Evolutionary conservation across 2,329 filamentous ascomycete species (phyloP).

Genomic region (Sporothrix humicola): DNA sequence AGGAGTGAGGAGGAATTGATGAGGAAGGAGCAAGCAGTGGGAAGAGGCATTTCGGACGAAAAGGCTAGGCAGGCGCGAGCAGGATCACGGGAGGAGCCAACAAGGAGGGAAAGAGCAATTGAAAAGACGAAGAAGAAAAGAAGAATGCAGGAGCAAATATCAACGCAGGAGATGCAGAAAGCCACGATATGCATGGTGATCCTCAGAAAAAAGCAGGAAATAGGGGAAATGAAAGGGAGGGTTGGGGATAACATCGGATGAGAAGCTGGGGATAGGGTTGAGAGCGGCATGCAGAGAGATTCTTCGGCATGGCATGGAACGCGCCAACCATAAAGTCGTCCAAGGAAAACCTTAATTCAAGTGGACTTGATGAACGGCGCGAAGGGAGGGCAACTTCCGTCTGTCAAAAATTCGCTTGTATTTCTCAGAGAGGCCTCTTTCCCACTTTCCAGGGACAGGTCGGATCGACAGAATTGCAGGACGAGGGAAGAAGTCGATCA

Average conservation of each 20-base stretch:
- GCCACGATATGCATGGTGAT: neutral
- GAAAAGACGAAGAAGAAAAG: neutral
- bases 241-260: neutral
- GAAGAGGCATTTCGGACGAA: neutral
- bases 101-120: neutral
- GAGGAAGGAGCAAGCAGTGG: neutral
- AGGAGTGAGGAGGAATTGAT: constrained; percentile 9
- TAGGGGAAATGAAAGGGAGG: constrained; percentile 22
- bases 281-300: neutral
- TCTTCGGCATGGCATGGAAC: neutral
- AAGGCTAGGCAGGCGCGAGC: neutral
- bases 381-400: neutral
- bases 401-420: neutral
- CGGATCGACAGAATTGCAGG: constrained; percentile 20
- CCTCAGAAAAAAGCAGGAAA: constrained; percentile 5
- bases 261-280: neutral
- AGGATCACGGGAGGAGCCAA: neutral
- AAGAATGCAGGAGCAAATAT: neutral
- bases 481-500: constrained; percentile 4
- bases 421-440: too few relatives aligned
- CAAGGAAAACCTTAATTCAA: constrained; percentile 14
- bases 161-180: neutral
- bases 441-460: neutral
- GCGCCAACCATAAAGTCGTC: neutral
- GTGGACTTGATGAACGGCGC: neutral